phyloP scores from a whole-genome alignment of 768 basidiomycete genomes.

The Podaxis carcinomalis region DNA sequence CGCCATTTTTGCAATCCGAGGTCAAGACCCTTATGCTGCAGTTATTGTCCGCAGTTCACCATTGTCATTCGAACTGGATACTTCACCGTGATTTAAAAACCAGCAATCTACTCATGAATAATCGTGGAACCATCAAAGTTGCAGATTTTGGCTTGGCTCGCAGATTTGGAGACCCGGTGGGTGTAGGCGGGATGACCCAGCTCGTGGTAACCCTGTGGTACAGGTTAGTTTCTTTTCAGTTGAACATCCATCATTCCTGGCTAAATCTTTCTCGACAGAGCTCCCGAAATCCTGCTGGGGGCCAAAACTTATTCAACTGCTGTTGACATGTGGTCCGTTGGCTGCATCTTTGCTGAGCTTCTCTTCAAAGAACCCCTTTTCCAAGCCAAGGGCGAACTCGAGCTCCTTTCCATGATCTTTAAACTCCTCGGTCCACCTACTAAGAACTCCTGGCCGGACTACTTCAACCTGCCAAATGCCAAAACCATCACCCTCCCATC shows the following conservation, averaged over 20 bases:
- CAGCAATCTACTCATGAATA: slow-evolving; percentile 97
- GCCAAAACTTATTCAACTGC: slow-evolving; percentile 93
- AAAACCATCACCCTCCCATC: slow-evolving; percentile 76
- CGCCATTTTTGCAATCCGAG: slow-evolving; percentile 95
- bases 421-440: slow-evolving; percentile 94
- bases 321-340: slow-evolving; percentile 98
- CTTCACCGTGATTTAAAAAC: slow-evolving; percentile 97
- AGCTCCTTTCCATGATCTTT: slow-evolving; percentile 92
- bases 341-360: slow-evolving; percentile 97
- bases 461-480: slow-evolving; percentile 69
- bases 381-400: slow-evolving; percentile 93
- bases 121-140: slow-evolving; percentile 96
- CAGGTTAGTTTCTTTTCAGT: slow-evolving; percentile 49
- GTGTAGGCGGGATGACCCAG: slow-evolving; percentile 96
- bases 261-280: slow-evolving; percentile 41
- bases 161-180: slow-evolving; percentile 94
- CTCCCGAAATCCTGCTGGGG: slow-evolving; percentile 93
- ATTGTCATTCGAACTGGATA: slow-evolving; percentile 97
- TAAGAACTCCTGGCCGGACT: slow-evolving; percentile 82
- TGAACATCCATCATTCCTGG: slow-evolving; percentile 12
- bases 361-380: slow-evolving; percentile 95
- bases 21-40: slow-evolving; percentile 97
- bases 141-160: slow-evolving; percentile 97
- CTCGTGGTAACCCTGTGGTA: slow-evolving; percentile 99
- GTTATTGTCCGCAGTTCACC: slow-evolving; percentile 85